Evolutionary conservation across 495 filamentous ascomycete species (phyloP), one percentile per base, ranked within the genome.

Genomic region (Trichoderma virens): DNA sequence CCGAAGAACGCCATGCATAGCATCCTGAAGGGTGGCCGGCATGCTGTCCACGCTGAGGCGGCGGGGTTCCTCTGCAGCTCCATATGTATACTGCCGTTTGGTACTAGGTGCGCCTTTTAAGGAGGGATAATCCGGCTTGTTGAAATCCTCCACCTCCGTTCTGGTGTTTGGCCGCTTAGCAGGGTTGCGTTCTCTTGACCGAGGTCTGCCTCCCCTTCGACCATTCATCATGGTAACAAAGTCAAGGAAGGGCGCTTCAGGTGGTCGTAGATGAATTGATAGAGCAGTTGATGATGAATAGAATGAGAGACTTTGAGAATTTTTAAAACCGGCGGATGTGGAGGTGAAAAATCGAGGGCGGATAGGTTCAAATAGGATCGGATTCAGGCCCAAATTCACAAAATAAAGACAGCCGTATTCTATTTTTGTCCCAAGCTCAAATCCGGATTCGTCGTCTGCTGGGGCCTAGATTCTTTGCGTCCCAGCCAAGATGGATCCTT

Each of bases 81-180:
- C 61, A 30, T 62, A 62, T 9, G 35, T 28, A 31, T 62, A 62
- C 38, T 62, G 61, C 11, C 61, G 35, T n/a, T 38, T 56, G 11
- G 9, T 25, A 8, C 25, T 56, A 25, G 51, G 51, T 13, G 51
- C 59, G 14, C 31, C 31, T 38, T 61, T 61, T 25, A 56, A 56
- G 8, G 51, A 2, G 20, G 59, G 59, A 34, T 38, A 31, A 39
- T 61, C 20, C 1, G 59, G 59, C 28, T 61, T 61, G 13, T 61
- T 34, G 18, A 61, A 61, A n/a, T 35, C 59, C 25, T 56, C 25
- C 23, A 56, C 51, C 7, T 56, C 2, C 25, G 51, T 56, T 9
- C 51, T 23, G 8, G 51, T 56, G 23, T 9, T 16, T 9, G 23
- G 23, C 23, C 51, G 25, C 51, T 14, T 25, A 56, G 51, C 25